A percentile compares a stretch with the other conserved stretches of the same genome.
Evolutionary conservation across 768 basidiomycete genomes (phyloP).

Genomic region (Rhodotorula diobovata): DNA sequence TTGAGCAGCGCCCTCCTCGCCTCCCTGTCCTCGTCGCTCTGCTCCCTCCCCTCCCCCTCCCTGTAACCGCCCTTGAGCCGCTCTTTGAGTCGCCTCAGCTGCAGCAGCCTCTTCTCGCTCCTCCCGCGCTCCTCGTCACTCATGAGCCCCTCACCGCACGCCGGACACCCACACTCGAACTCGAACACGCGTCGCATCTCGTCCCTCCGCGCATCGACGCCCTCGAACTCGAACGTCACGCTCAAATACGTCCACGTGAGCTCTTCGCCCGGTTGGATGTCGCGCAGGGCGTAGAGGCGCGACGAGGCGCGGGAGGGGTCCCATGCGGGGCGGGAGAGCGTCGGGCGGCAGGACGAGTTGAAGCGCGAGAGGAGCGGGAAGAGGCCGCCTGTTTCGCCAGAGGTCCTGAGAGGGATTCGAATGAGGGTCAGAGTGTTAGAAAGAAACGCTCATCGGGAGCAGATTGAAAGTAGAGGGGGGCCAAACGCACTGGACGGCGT

Average conservation of each 20-base stretch:
- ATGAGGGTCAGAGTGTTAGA: too few species aligned
- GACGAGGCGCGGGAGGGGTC: conserved; percentile 17
- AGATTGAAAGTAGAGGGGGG: neutral
- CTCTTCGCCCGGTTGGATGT: conserved; percentile 24
- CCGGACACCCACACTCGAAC: conserved; percentile 30
- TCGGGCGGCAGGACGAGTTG: conserved; percentile 32
- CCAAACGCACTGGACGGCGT: conserved; percentile 27
- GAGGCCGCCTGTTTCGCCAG: conserved; percentile 32
- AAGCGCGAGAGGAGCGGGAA: conserved; percentile 31
- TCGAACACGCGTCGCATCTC: conserved; percentile 33
- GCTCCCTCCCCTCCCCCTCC: neutral
- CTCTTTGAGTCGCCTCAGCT: conserved; percentile 28
- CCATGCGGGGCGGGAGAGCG: conserved; percentile 25
- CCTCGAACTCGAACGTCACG: conserved; percentile 34
- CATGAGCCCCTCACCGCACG: conserved; percentile 3
- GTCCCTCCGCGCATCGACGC: conserved; percentile 10
- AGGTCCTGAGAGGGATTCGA: conserved; percentile 7
- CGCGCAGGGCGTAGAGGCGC: conserved; percentile 24
- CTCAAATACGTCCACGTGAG: conserved; percentile 32
- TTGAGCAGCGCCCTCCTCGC: neutral
- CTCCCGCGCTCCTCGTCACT: neutral
- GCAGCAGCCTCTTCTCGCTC: conserved; percentile 27
- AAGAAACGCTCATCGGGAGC: neutral
- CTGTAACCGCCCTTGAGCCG: too few species aligned
- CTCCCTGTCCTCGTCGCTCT: neutral